Conservation (phyloP, 2,329 filamentous ascomycete genomes). For the Aschersonia sp. region DNA sequence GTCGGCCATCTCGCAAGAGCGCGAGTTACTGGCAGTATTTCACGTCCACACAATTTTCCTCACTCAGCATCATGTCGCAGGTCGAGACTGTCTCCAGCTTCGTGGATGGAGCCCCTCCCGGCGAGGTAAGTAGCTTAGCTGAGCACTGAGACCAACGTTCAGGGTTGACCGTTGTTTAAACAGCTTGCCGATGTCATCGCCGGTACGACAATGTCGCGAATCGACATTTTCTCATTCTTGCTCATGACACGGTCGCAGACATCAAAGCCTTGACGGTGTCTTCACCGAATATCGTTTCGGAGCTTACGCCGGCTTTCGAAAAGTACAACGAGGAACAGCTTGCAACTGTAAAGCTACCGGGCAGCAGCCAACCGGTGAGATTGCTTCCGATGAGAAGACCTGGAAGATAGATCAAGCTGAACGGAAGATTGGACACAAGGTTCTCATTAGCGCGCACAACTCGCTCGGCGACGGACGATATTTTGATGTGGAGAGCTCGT, state of each 20-base stretch:
- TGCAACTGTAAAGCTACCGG: conserved; percentile 75
- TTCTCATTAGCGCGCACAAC: conserved; percentile 80
- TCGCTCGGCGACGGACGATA: conserved; percentile 68
- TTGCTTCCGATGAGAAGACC: background rate
- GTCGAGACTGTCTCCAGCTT: conserved; percentile 56
- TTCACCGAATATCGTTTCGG: conserved; percentile 50
- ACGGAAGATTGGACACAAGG: conserved; percentile 24
- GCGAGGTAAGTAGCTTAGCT: conserved; percentile 53
- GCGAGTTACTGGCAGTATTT: too few relatives aligned
- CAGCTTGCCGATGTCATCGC: conserved; percentile 80
- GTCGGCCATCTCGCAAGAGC: too few relatives aligned
- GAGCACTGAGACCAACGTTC: background rate
- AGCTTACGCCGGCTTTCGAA: conserved; percentile 71
- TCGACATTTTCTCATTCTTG: background rate
- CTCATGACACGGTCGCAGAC: conserved; percentile 36
- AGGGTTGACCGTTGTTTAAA: background rate
- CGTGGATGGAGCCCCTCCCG: conserved; percentile 84
- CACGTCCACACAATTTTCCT: background rate
- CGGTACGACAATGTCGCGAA: conserved; percentile 35
- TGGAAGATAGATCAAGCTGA: too few relatives aligned
- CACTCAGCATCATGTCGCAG: conserved; percentile 17
- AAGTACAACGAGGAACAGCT: conserved; percentile 97
- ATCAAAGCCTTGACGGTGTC: conserved; percentile 75
- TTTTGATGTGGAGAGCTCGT: conserved; percentile 78
- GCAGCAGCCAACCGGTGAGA: conserved; percentile 49